Conservation (phyloP, 257 asterid genomes). For the Przewalskia tangutica region DNA sequence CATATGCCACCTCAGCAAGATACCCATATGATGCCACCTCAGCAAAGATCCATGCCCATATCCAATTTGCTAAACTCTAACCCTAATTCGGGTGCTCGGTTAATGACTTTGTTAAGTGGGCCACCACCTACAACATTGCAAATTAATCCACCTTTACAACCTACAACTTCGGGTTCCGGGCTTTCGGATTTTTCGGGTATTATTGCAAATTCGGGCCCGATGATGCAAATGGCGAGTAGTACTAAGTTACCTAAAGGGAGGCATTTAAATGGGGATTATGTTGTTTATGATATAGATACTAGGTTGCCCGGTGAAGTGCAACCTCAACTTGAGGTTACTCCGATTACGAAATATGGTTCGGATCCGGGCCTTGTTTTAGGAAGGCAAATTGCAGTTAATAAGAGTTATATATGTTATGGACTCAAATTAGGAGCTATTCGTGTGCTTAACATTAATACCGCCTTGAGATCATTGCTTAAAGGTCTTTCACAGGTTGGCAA, state of each 20-base stretch:
- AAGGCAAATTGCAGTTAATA: slow-evolving; percentile 45
- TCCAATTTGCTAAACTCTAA: neutral
- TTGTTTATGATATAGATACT: slow-evolving; percentile 66
- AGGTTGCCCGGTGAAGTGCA: slow-evolving; percentile 86
- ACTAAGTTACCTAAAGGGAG: slow-evolving; percentile 82
- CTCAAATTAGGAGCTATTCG: slow-evolving; percentile 76
- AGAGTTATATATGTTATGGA: slow-evolving; percentile 88
- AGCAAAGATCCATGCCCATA: slow-evolving; percentile 69
- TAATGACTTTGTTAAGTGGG: slow-evolving; percentile 73
- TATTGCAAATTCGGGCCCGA: slow-evolving; percentile 26
- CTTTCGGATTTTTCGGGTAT: slow-evolving; percentile 49
- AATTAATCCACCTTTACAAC: slow-evolving; percentile 28
- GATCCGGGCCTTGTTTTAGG: slow-evolving; percentile 93
- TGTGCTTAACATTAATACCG: slow-evolving; percentile 85
- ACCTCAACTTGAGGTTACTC: slow-evolving; percentile 98
- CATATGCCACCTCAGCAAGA: slow-evolving; percentile 45
- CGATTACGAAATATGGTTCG: slow-evolving; percentile 87
- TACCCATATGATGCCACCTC: slow-evolving; percentile 69
- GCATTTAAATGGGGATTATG: slow-evolving; percentile 53
- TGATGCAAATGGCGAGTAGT: slow-evolving; percentile 66
- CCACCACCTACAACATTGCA: slow-evolving; percentile 36
- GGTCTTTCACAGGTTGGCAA: slow-evolving; percentile 71
- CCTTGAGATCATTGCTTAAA: slow-evolving; percentile 87
- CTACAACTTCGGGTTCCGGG: slow-evolving; percentile 46
- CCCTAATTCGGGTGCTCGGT: slow-evolving; percentile 51